Base-by-base conservation (phyloP, 176 grass and related monocot species). In the Oropetium thomaeum region DNA sequence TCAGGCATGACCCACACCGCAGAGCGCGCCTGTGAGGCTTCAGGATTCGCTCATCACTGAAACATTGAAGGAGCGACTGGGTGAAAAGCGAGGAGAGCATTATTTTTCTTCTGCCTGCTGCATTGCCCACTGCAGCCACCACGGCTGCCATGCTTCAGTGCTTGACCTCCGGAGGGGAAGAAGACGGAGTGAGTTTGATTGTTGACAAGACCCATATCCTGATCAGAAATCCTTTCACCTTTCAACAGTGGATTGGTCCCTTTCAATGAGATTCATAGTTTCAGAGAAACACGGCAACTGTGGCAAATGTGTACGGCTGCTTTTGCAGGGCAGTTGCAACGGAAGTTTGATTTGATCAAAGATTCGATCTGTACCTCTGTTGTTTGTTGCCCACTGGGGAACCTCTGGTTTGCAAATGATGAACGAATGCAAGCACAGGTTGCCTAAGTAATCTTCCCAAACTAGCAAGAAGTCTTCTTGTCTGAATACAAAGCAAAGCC, bases 21-120 rank as follows among this genome's bases (percentile, higher is more conserved):
- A 58, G n/a, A 12, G 79, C 7, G 17, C 43, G 44, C 43, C 44
- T 40, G 12, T 7, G 11, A 26, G 45, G 49, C 28, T 42, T 54
- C 58, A 40, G 65, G 58, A 51, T 52, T 69, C 65, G 66, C 31
- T 40, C 65, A 41, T 76, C 64, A 40, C 73, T 77, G 81, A 84
- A 73, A 74, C 45, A 58, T 42, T 41, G 34, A 81, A 32, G 12
- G 26, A 55, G 58, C 19, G 35, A 43, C 59, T 55, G 15, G 59
- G 79, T 82, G 69, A 73, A 77, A 75, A 82, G 49, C 27, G 20
- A 66, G 10, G 20, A 20, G 47, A 33, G 57, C 41, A 35, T 71
- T 80, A 71, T n/a, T n/a, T 14, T 66, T 62, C 27, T 19, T 25
- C 54, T 37, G 11, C 10, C 23, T 40, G 4, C 73, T 47, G 27